These are phyloP conservation scores for Lactarius evosmus DNA, from an alignment of 768 basidiomycete species.

Conservation along the genomic window DNA sequence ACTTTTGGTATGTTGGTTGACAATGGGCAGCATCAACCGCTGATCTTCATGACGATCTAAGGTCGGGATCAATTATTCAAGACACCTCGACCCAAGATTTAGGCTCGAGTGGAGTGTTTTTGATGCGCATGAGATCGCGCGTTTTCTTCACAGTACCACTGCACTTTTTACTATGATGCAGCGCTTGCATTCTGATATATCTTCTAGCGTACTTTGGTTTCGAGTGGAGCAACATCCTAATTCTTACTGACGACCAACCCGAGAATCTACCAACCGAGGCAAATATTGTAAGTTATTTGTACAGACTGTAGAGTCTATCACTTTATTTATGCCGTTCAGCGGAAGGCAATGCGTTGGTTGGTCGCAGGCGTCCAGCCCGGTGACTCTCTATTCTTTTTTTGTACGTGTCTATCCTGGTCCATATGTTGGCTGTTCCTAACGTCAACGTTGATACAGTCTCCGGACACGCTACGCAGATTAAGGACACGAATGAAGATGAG, in stretches of 20 bases:
- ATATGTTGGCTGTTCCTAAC: background rate
- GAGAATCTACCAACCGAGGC: background rate
- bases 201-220: background rate
- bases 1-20: background rate
- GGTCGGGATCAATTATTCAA: slow-evolving; percentile 7
- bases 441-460: background rate
- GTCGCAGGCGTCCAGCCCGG: background rate
- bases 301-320: background rate
- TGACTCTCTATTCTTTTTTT: slow-evolving; percentile 1
- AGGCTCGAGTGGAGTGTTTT: background rate
- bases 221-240: background rate
- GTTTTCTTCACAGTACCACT: background rate
- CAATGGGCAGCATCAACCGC: no score
- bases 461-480: background rate
- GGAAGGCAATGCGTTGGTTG: background rate
- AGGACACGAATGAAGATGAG: background rate
- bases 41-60: background rate
- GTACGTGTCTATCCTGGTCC: background rate
- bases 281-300: slow-evolving; percentile 4
- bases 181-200: background rate
- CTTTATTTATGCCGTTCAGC: background rate
- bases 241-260: background rate
- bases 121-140: background rate
- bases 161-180: background rate
- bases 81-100: background rate